Evolutionary conservation across 169 alveolate genomes (phyloP), one percentile per base, ranked within the genome.

Genomic region (Pseudocohnilembus persalinus): DNA sequence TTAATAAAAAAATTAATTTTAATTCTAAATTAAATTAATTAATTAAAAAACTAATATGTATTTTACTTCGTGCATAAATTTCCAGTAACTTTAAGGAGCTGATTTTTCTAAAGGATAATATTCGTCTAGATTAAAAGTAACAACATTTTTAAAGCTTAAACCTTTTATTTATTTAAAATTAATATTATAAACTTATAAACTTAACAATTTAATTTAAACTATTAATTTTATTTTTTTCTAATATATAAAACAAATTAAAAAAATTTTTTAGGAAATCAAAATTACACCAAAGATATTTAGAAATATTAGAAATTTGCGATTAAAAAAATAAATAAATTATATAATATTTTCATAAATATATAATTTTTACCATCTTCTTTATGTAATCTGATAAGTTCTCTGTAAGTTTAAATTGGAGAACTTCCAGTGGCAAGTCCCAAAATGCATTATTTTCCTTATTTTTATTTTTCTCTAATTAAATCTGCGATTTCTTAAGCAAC

Each of bases 371-470:
- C 92, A 49, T 87, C 92, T 28, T 77, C 88, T 82, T 93, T 90
- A 84, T 89, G 89, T 73, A 87, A 76, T 84, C 89, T 87, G 29
- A 91, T 85, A 64, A 91, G 74, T 82, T 84, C 90, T 81, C 84
- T 77, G 82, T 93, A 93, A 31, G 89, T 85, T 82, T 85, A 74
- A 31, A 89, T 83, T 49, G 96, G 96, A n/a, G 95, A 83, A 65
- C 92, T 83, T 28, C 96, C 96, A 65, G 96, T 93, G 29, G 96
- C 95, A 74, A 93, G 81, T n/a, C 96, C 96, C 31, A 93, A 84
- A 33, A 88, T 88, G 34, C 92, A 81, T 29, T 77, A 63, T 0
- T 31, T 30, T 32, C 91, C 84, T 29, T 88, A 34, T 34, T 63
- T 33, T 73, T 88, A 78, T 74, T 78, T 83, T 30, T 73, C 63